Evolutionary conservation across 163 green algal species (phyloP).

Genomic region (Picocystis sp.): DNA sequence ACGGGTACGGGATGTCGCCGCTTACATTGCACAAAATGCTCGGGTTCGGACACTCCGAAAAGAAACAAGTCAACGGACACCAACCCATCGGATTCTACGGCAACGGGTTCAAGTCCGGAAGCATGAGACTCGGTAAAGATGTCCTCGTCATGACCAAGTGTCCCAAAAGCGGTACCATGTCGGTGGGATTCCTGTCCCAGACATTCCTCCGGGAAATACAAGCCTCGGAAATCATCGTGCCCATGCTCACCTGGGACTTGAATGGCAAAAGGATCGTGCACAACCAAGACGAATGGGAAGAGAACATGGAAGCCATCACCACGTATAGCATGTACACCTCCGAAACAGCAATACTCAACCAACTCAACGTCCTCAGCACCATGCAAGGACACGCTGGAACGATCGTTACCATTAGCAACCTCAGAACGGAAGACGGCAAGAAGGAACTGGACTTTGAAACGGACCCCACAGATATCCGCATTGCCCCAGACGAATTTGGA

Average conservation of each 20-base stretch:
- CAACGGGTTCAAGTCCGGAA: conserved; percentile 41
- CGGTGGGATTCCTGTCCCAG: conserved; percentile 25
- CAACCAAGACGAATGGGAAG: not conserved
- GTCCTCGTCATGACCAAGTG: conserved; percentile 30
- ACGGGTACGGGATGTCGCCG: conserved; percentile 27
- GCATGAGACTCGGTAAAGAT: conserved; percentile 33
- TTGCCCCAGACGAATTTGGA: conserved; percentile 10
- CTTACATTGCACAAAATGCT: conserved; percentile 26
- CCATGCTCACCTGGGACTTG: conserved; percentile 20
- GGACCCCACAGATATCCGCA: conserved; percentile 20
- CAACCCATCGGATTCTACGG: conserved; percentile 28
- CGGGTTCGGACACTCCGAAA: conserved; percentile 30
- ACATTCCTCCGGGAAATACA: conserved; percentile 18
- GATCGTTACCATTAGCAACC: conserved; percentile 16
- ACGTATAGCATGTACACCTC: conserved; percentile 11
- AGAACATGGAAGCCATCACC: conserved; percentile 6
- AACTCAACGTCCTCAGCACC: conserved; percentile 6
- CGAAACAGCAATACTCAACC: conserved; percentile 11
- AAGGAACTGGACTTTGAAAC: conserved; percentile 24
- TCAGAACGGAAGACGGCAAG: conserved; percentile 13
- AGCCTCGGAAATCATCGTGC: conserved; percentile 14
- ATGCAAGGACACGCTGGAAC: conserved; percentile 6
- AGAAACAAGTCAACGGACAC: conserved; percentile 16
- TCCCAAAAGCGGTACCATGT: conserved; percentile 10
- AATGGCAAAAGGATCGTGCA: not conserved